Base-by-base conservation (phyloP, 352 stramenopile genomes). In the Halophytophthora polymorphica region DNA sequence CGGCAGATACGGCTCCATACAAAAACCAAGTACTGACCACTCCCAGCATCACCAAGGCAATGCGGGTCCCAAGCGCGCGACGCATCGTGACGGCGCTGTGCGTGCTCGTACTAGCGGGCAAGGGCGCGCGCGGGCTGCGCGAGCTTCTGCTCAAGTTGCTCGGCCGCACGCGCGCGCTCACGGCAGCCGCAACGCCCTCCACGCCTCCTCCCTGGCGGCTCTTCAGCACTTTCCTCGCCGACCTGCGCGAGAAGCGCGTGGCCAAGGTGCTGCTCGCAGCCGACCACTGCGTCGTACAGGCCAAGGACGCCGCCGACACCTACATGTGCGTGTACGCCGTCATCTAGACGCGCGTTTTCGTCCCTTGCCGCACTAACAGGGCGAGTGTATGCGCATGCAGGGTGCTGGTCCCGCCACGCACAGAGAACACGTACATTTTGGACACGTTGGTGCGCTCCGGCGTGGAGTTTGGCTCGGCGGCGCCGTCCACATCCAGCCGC, bases 371-470 rank as follows among this genome's bases (percentile, higher is more conserved):
- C 58, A n/a, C 29, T 53, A 41, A 42, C 35, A 35, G 36, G 33
- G 50, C 37, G 39, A 45, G 51, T 36, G 36, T 49, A 21, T 48
- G 25, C 3, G 11, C 40, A n/a, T 13, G 13, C 35, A 90, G 82
- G 42, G 79, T 93, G 23, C 58, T 87, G 21, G 62, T 93, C 48
- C 82, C 82, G 21, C 79, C 79, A n/a, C 63, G 70, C n/a, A 90
- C 77, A 2, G 69, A 86, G 39, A 85, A 74, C 50, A 75, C 66
- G 25, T 90, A 86, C 53, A 73, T 93, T 14, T 21, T 90, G 38
- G 71, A 93, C 45, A 72, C 67, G 25, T 53, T 93, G 29, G 64
- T 73, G 49, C 77, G 58, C 3, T 70, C 77, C 13, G 77, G 70
- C 34, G 78, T 93, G 19, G 79, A 89, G 23, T 90, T 93, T 39